Evolutionary conservation across 768 basidiomycete genomes (phyloP), one percentile per base, ranked within the genome.

Genomic region (Crassisporium funariophilum): DNA sequence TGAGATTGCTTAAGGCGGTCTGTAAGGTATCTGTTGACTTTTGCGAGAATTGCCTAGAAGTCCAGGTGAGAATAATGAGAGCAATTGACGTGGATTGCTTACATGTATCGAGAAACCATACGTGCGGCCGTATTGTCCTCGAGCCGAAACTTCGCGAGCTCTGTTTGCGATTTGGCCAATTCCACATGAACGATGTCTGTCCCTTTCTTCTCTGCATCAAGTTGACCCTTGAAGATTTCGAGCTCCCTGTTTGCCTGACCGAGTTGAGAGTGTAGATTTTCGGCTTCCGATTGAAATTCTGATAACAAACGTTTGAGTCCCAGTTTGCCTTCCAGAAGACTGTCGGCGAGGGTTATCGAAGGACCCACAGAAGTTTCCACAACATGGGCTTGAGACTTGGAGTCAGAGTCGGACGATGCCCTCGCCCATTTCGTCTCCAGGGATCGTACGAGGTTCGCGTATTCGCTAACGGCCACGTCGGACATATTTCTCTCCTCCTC

Each of bases 91-190:
- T 23, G 13, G 37, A 27, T 35, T 9, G 19, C 83, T 45, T 54
- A 90, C 90, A 91, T 92, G 62, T 92, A 92, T 27, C 87, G 79
- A 20, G 88, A 81, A 21, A 93, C 90, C 80, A 91, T 87, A 57
- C 83, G 87, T 10, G 84, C 83, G 2, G 90, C 89, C 0, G 84
- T 78, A n/a, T 72, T 77, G 46, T 91, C 88, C 39, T 91, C 86
- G 13, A 81, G 61, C 52, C 72, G 68, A 37, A 79, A 69, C 54
- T 69, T 73, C 42, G 86, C 77, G 12, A 88, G 67, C 50, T 82
- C 80, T 1, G 72, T 65, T 34, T 72, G 72, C 3, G 71, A 64
- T 22, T 69, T 61, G 0, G 78, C 75, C 11, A 85, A 64, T 45
- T 77, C 72, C 0, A 53, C 54, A 12, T 75, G 74, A 29, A 80